phyloP scores from a whole-genome alignment of 495 filamentous ascomycete species.

The Trichocladium uniseriatum region DNA sequence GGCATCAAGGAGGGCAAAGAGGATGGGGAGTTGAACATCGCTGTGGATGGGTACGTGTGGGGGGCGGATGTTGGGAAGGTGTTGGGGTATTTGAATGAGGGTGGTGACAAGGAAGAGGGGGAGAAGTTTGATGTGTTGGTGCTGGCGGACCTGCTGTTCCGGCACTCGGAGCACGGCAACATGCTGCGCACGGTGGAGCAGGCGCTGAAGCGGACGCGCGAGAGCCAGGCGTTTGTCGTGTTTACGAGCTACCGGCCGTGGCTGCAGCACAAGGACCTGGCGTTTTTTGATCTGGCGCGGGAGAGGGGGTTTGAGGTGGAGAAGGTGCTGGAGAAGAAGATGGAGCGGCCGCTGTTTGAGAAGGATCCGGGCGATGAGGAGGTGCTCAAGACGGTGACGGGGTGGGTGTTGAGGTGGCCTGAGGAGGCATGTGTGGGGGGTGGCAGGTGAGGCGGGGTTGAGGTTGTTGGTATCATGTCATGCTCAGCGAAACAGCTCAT shows the following conservation, averaged over 20 bases:
- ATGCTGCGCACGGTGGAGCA: conserved; percentile 59
- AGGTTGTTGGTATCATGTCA: no score
- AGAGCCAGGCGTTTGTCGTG: conserved; percentile 67
- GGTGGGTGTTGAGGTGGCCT: conserved; percentile 56
- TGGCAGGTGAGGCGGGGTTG: neutral
- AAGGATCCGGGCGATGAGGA: conserved; percentile 72
- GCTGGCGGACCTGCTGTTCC: conserved; percentile 82
- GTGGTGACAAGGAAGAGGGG: neutral
- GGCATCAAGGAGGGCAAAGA: neutral
- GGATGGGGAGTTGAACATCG: conserved; percentile 27
- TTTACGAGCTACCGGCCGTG: conserved; percentile 92
- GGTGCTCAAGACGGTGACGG: conserved; percentile 70
- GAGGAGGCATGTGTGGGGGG: conserved; percentile 13
- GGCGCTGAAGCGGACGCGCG: conserved; percentile 46
- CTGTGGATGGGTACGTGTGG: conserved; percentile 69
- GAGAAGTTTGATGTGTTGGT: conserved; percentile 65
- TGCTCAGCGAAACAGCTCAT: neutral
- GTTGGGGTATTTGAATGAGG: conserved; percentile 37
- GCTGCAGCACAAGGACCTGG: conserved; percentile 72
- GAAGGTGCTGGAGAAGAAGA: conserved; percentile 69
- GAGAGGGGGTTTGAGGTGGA: conserved; percentile 60
- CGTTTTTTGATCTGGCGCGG: conserved; percentile 70
- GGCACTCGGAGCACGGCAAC: conserved; percentile 72
- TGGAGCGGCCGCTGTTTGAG: conserved; percentile 82
- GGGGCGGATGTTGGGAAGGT: conserved; percentile 49